These are phyloP conservation scores for Fusarium ramigenum DNA, from an alignment of 2,329 filamentous ascomycete species.

Conservation along the genomic window DNA sequence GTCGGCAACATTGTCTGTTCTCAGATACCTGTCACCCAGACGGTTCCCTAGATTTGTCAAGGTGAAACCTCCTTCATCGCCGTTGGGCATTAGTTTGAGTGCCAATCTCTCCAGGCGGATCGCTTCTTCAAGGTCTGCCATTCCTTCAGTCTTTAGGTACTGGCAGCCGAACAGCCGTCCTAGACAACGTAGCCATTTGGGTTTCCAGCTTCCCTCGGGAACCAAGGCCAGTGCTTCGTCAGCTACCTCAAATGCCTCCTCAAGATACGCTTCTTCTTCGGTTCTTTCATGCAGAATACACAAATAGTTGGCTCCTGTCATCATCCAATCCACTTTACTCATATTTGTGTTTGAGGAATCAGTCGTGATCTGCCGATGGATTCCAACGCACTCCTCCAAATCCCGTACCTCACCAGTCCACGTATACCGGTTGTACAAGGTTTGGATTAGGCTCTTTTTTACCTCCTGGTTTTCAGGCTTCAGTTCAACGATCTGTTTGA, in stretches of 20 bases:
- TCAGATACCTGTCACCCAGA: neutral
- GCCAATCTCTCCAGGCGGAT: neutral
- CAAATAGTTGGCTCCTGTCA: neutral
- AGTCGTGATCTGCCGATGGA: neutral
- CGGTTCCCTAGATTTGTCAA: neutral
- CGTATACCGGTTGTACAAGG: neutral
- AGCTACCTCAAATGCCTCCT: neutral
- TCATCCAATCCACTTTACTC: neutral
- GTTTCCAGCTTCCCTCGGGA: neutral
- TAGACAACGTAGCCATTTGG: neutral
- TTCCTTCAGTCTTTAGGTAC: neutral
- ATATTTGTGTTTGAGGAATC: neutral
- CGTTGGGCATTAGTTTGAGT: neutral
- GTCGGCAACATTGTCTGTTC: neutral
- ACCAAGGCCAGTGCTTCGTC: neutral
- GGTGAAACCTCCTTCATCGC: neutral
- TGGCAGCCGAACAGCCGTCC: neutral
- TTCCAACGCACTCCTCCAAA: neutral
- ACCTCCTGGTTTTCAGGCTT: neutral
- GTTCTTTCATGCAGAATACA: neutral
- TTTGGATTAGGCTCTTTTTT: neutral
- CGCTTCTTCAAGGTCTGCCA: neutral
- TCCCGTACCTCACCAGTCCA: neutral
- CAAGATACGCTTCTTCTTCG: neutral
- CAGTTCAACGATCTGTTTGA: accelerated